Conservation (phyloP, 179 eudicot genomes). For the Silene noctiflora region DNA sequence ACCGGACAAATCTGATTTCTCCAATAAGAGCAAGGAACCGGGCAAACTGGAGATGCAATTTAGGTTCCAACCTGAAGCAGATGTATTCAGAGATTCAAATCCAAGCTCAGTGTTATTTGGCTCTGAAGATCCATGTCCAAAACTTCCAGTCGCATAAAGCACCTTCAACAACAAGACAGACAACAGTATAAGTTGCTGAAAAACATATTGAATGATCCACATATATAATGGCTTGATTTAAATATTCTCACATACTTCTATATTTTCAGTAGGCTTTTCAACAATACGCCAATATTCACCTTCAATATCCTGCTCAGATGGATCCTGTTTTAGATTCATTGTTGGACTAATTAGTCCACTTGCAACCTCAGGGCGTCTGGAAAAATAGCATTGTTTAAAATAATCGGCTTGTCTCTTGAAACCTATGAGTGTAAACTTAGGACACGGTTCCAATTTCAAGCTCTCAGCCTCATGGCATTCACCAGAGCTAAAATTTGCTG, state of each 20-base stretch:
- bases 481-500: conserved; percentile 27
- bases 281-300: conserved; percentile 80
- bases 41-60: conserved; percentile 53
- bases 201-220: conserved; percentile 5
- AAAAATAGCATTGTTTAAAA: conserved; percentile 54
- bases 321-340: conserved; percentile 28
- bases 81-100: conserved; percentile 31
- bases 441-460: conserved; percentile 42
- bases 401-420: conserved; percentile 69
- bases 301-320: conserved; percentile 55
- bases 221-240: not conserved
- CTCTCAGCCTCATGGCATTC: conserved; percentile 23
- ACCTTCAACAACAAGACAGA: conserved; percentile 43
- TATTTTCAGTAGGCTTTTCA: conserved; percentile 66
- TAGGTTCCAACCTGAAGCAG: conserved; percentile 61
- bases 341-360: conserved; percentile 22
- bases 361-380: conserved; percentile 23
- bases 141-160: conserved; percentile 44
- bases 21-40: conserved; percentile 73
- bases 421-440: conserved; percentile 51
- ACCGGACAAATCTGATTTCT: conserved; percentile 35
- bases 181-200: conserved; percentile 15
- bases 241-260: conserved; percentile 55
- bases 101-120: conserved; percentile 22
- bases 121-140: conserved; percentile 38